phyloP scores from a whole-genome alignment of 257 asterid genomes.

The Buddleja alternifolia region DNA sequence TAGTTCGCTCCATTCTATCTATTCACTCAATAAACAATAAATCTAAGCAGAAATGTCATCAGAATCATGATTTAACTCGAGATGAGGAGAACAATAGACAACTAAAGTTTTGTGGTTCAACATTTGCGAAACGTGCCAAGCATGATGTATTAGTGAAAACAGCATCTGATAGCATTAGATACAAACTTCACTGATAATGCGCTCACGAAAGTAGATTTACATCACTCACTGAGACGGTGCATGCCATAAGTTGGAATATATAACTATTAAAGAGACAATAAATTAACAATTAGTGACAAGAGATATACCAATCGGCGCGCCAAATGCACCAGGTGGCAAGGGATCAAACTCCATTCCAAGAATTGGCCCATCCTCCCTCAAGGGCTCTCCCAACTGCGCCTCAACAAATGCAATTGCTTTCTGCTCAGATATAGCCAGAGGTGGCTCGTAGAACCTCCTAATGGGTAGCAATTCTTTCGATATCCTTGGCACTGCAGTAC shows the following conservation, averaged over 20 bases:
- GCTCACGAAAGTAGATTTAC: not conserved
- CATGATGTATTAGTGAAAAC: not conserved
- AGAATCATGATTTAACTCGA: not conserved
- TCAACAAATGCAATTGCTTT: slow-evolving; percentile 78
- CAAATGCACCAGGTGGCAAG: slow-evolving; percentile 94
- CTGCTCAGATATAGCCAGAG: slow-evolving; percentile 72
- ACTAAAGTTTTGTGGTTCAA: slow-evolving; percentile 9
- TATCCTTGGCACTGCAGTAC: slow-evolving; percentile 77
- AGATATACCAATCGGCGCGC: slow-evolving; percentile 75
- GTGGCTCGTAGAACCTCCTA: slow-evolving; percentile 80
- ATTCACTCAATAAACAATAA: not conserved
- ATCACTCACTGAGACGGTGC: not conserved
- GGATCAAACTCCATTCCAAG: slow-evolving; percentile 96
- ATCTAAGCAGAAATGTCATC: not conserved
- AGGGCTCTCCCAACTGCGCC: slow-evolving; percentile 83
- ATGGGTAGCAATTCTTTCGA: slow-evolving; percentile 53
- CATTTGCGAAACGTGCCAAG: not conserved
- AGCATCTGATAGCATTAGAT: not conserved
- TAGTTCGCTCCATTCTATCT: not conserved
- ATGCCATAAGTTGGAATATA: not conserved
- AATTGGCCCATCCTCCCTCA: slow-evolving; percentile 93
- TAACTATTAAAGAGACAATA: not conserved
- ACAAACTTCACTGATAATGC: slow-evolving; percentile 26
- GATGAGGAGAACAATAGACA: not conserved
- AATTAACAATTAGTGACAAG: slow-evolving; percentile 5